These are phyloP conservation scores for Emergomyces orientalis DNA, from an alignment of 2,329 filamentous ascomycete genomes.

Conservation along the genomic window DNA sequence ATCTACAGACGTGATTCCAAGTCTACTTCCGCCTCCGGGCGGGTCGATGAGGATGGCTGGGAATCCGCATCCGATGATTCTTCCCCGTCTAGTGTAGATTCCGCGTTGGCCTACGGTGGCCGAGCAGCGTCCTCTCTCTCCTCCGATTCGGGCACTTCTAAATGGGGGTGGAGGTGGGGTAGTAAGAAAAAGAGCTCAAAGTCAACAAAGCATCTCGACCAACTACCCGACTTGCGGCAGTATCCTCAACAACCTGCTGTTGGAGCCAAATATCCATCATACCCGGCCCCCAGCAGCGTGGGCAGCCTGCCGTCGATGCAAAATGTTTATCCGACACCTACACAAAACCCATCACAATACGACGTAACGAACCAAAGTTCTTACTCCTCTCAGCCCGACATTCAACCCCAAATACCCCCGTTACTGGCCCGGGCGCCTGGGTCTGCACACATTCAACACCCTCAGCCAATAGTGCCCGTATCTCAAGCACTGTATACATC, in stretches of 20 bases:
- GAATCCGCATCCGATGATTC: constrained; percentile 50
- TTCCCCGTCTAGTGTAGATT: constrained; percentile 45
- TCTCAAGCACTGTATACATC: constrained; percentile 55
- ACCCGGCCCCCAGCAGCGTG: constrained; percentile 28
- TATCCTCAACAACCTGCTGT: constrained; percentile 12
- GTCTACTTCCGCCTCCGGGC: constrained; percentile 17
- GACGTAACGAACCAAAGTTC: constrained; percentile 47
- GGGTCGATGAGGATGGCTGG: constrained; percentile 48
- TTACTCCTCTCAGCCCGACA: constrained; percentile 31
- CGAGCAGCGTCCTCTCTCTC: constrained; percentile 41
- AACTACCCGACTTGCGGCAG: constrained; percentile 45
- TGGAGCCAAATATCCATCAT: constrained; percentile 1
- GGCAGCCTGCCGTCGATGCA: constrained; percentile 47
- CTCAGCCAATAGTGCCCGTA: constrained; percentile 67
- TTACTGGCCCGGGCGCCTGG: constrained; percentile 42
- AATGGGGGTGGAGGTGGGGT: constrained; percentile 55
- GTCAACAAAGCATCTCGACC: constrained; percentile 45
- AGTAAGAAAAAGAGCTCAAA: constrained; percentile 29
- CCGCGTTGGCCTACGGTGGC: constrained; percentile 53
- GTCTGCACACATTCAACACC: constrained; percentile 68
- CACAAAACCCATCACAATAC: constrained; percentile 54
- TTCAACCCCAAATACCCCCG: constrained; percentile 28
- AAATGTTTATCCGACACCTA: constrained; percentile 57
- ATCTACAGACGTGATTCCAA: constrained; percentile 16
- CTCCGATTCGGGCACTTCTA: constrained; percentile 47